phyloP scores from a whole-genome alignment of 257 asterid species.

The Linaria vulgaris region DNA sequence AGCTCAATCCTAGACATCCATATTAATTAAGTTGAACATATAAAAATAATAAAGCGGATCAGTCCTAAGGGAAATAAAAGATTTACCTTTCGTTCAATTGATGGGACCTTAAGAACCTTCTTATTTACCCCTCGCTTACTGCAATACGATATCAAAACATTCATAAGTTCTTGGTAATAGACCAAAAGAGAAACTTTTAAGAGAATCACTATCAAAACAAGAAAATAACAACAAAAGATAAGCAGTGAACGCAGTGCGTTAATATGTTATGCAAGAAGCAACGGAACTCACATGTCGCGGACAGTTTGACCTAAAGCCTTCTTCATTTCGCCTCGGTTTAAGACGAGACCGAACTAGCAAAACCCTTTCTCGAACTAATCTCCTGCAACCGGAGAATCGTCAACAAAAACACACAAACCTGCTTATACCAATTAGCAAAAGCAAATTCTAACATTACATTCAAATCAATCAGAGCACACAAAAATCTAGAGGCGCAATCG shows the following conservation, averaged over 20 bases:
- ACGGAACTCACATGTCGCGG: slow-evolving; percentile 77
- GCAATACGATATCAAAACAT: slow-evolving; percentile 43
- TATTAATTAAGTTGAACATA: background rate
- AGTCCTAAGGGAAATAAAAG: slow-evolving; percentile 17
- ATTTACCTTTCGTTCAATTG: slow-evolving; percentile 83
- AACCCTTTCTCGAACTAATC: slow-evolving; percentile 19
- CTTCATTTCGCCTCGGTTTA: slow-evolving; percentile 64
- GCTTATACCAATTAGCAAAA: too few species aligned
- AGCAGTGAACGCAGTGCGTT: slow-evolving; percentile 16
- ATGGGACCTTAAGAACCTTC: slow-evolving; percentile 93
- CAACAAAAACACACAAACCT: too few species aligned
- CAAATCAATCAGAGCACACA: too few species aligned
- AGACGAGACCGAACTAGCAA: slow-evolving; percentile 37
- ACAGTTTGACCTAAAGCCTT: slow-evolving; percentile 93
- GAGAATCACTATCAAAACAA: background rate
- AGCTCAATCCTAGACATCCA: background rate
- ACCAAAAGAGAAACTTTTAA: slow-evolving; percentile 14
- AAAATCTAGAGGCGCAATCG: too few species aligned
- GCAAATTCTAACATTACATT: too few species aligned
- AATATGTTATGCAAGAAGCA: background rate
- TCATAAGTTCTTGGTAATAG: slow-evolving; percentile 10
- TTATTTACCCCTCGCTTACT: slow-evolving; percentile 97
- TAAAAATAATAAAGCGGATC: background rate
- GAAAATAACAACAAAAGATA: slow-evolving; percentile 14
- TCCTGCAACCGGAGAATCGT: slow-evolving; percentile 21